Conservation (phyloP, 805 yeast genomes). For the Lipomyces kockii region DNA sequence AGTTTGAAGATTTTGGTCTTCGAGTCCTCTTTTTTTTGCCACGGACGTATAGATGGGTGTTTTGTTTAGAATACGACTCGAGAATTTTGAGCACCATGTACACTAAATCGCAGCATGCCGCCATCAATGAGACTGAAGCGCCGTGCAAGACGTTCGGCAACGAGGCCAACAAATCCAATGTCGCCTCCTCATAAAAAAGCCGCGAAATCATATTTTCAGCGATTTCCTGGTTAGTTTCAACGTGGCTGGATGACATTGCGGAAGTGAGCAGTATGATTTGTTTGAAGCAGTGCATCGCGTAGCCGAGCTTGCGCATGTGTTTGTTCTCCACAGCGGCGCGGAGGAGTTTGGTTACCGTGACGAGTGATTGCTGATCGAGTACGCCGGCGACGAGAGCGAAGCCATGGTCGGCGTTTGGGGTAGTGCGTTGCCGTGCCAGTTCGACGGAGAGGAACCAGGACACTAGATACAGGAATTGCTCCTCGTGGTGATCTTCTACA, state of each 20-base stretch:
- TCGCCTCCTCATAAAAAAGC: conserved; percentile 69
- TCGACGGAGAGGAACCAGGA: conserved; percentile 82
- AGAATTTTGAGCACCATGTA: conserved; percentile 69
- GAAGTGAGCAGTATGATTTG: conserved; percentile 58
- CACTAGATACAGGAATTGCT: conserved; percentile 61
- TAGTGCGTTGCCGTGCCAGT: conserved; percentile 44
- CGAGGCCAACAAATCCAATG: conserved; percentile 58
- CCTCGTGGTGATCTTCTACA: conserved; percentile 39
- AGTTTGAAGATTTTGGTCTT: not conserved
- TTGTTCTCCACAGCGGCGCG: conserved; percentile 43
- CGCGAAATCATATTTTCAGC: conserved; percentile 66
- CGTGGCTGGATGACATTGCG: conserved; percentile 49
- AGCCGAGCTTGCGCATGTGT: conserved; percentile 56
- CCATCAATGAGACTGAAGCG: conserved; percentile 65
- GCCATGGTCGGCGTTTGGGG: conserved; percentile 27
- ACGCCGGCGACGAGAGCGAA: conserved; percentile 51
- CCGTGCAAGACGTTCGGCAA: conserved; percentile 65
- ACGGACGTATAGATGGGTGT: conserved; percentile 55
- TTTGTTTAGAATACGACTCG: conserved; percentile 65
- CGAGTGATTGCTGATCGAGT: conserved; percentile 64
- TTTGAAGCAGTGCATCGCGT: conserved; percentile 67
- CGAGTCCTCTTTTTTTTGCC: conserved; percentile 45
- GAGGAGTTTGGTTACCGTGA: conserved; percentile 55
- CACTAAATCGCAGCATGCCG: conserved; percentile 65
- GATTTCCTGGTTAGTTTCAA: conserved; percentile 55